Base-by-base conservation (phyloP, 148 eudicot species). In the Amaranthus palmeri region DNA sequence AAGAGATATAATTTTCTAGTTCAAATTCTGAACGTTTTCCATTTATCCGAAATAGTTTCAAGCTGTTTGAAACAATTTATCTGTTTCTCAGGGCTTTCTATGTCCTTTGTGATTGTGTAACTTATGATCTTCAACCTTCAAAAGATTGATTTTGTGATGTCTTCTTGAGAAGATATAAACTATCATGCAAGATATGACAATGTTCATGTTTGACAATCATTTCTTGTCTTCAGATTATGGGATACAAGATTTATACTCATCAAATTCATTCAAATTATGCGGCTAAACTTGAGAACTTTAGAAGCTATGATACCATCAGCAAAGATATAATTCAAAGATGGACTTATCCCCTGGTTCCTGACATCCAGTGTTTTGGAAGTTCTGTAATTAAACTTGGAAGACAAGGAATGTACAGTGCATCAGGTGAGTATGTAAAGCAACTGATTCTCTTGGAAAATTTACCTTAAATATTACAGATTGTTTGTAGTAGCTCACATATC, bases 301-400 rank as follows among this genome's bases (percentile, higher is more conserved):
- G 97, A 71, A 91, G 98, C 77, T 93, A 91, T 79, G 97, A 88
- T 75, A 79, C 97, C 9, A 80, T 93, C 64, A 91, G 98, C 85
- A 93, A 93, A 77, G 98, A 93, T 79, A 91, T 93, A 80, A 88
- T 93, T 69, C 97, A 89, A 82, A 84, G 98, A 76, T 93, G 98
- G 98, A 89, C 97, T 51, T 91, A 87, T 70, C 98, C 98, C 14
- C 79, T 91, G 66, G 98, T 93, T 70, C 97, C 98, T 69, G 98
- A 93, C 74, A 85, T 93, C 68, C 92, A 83, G 54, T 87, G 85
- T 76, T 85, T 82, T 43, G 92, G 87, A 70, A 86, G 76, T 77
- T 78, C 75, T 78, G 82, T 78, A 69, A 78, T 84, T 47, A 91
- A 88, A 79, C 86, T 87, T 74, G 97, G 89, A 86, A 82, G 97